phyloP scores from a whole-genome alignment of 2,329 filamentous ascomycete species.

The Hortaea sp. region DNA sequence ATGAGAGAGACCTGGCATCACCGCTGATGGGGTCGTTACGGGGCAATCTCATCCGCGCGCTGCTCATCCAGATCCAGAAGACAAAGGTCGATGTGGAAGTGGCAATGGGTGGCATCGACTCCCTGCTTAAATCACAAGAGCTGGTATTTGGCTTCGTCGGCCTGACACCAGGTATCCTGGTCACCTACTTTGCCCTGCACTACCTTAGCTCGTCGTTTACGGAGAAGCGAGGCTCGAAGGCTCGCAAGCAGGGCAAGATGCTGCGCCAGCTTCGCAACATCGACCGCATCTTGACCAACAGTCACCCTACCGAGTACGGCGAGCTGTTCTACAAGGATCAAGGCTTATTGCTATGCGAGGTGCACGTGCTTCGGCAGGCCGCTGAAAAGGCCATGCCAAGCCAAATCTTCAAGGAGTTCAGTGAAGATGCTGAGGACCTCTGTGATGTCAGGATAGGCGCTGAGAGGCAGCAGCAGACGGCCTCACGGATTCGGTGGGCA shows the following conservation, averaged over 20 bases:
- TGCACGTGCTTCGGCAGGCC: constrained; percentile 67
- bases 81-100: constrained; percentile 97
- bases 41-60: constrained; percentile 78
- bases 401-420: constrained; percentile 70
- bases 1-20: constrained; percentile 75
- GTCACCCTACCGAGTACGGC: constrained; percentile 55
- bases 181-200: constrained; percentile 62
- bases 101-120: constrained; percentile 90
- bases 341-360: constrained; percentile 79
- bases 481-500: constrained; percentile 81
- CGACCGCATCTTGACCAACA: constrained; percentile 52
- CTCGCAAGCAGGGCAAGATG: constrained; percentile 57
- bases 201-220: constrained; percentile 64
- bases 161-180: constrained; percentile 82
- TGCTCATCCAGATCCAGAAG: constrained; percentile 95
- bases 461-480: constrained; percentile 63
- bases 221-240: constrained; percentile 57
- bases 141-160: constrained; percentile 96
- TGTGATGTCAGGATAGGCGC: constrained; percentile 70
- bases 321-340: constrained; percentile 87
- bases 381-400: constrained; percentile 59
- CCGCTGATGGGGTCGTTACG: constrained; percentile 74
- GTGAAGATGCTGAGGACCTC: constrained; percentile 79
- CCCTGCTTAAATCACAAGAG: constrained; percentile 89
- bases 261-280: constrained; percentile 77